A percentile compares a stretch with the other conserved stretches of the same genome.
Conservation (phyloP, 306 rosid genomes). For the Casuarina glauca region DNA sequence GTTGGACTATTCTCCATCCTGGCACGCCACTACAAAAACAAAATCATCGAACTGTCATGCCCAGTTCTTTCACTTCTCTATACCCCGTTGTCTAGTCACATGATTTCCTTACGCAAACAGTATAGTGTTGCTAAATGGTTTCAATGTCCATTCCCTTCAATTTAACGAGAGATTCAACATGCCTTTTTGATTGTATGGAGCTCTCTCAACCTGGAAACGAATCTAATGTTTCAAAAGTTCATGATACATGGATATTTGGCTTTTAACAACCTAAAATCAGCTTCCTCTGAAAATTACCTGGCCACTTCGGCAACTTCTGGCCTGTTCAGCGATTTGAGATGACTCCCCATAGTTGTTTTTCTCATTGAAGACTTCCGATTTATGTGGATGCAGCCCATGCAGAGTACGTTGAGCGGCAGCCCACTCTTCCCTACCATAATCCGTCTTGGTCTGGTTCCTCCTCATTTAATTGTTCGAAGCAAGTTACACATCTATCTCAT, state of each 20-base stretch:
- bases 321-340: constrained; percentile 84
- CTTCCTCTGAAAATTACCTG: constrained; percentile 34
- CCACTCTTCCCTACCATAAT: constrained; percentile 89
- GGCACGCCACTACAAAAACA: no score
- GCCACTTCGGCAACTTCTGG: constrained; percentile 78
- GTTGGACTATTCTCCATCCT: no score
- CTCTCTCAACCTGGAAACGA: constrained; percentile 68
- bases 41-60: neutral
- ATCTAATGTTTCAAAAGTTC: neutral
- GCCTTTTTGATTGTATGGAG: constrained; percentile 85
- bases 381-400: constrained; percentile 69
- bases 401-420: constrained; percentile 83
- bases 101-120: constrained; percentile 43
- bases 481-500: no score
- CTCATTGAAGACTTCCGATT: constrained; percentile 42
- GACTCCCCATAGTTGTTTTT: constrained; percentile 53
- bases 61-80: neutral
- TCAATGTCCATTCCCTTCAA: constrained; percentile 90
- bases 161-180: constrained; percentile 87
- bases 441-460: constrained; percentile 43
- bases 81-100: neutral
- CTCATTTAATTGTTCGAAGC: no score
- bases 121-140: constrained; percentile 87
- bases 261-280: neutral
- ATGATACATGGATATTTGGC: neutral